Conservation (phyloP, 164 flowering plant genomes). For the Protea cynaroides region DNA sequence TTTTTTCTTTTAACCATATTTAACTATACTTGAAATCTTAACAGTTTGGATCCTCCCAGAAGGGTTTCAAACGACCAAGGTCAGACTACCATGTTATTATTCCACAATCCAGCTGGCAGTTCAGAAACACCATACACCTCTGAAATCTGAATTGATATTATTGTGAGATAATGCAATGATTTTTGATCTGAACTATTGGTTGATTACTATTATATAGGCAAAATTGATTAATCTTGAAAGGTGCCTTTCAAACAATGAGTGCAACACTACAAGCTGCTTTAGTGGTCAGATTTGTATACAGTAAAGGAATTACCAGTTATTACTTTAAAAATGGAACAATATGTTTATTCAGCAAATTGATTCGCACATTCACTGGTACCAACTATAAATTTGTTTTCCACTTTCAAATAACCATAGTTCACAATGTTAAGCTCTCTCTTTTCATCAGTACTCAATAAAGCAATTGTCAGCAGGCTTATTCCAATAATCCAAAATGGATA, state of each 20-base stretch:
- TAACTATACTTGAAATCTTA: too few species aligned
- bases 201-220: background rate
- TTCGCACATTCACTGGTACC: too few species aligned
- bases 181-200: background rate
- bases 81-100: background rate
- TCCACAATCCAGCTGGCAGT: background rate
- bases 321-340: background rate
- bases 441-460: too few species aligned
- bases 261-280: background rate
- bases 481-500: too few species aligned
- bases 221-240: background rate
- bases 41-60: too few species aligned
- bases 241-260: background rate
- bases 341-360: background rate
- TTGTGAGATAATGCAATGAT: too few species aligned
- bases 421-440: too few species aligned
- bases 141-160: too few species aligned
- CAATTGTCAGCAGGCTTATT: too few species aligned
- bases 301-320: background rate
- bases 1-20: too few species aligned
- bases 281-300: background rate
- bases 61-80: background rate
- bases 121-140: background rate
- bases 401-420: too few species aligned
- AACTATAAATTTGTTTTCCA: too few species aligned